These are phyloP conservation scores for Coprinopsis sp. DNA, from an alignment of 768 basidiomycete species.

Conservation along the genomic window DNA sequence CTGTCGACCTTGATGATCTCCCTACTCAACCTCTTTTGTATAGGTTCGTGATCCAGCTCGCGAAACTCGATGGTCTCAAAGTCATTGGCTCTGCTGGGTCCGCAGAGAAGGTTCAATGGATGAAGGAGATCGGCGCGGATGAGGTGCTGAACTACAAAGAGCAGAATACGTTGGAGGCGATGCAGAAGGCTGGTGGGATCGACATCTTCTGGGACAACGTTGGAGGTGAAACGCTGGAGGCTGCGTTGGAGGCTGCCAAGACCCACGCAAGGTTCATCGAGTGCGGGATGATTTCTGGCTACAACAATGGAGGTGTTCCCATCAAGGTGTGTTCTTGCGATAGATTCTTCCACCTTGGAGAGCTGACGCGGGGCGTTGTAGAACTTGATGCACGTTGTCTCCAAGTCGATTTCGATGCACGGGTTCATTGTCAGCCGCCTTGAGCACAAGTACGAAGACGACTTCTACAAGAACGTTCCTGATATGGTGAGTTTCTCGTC, in stretches of 20 bases:
- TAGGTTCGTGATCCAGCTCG: constrained; percentile 5
- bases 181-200: constrained; percentile 49
- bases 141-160: constrained; percentile 66
- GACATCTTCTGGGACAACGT: constrained; percentile 45
- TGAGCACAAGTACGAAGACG: constrained; percentile 25
- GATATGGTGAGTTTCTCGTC: no score
- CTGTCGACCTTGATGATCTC: background rate
- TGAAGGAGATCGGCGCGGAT: constrained; percentile 50
- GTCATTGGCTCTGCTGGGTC: constrained; percentile 62
- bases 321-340: constrained; percentile 20
- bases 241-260: constrained; percentile 31
- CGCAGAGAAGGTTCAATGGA: constrained; percentile 54
- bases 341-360: background rate
- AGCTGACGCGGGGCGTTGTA: constrained; percentile 8
- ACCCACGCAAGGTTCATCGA: constrained; percentile 40
- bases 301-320: constrained; percentile 27
- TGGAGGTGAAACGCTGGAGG: constrained; percentile 41
- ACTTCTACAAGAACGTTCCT: constrained; percentile 36
- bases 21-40: background rate
- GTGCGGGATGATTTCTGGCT: constrained; percentile 39
- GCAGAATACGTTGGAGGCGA: constrained; percentile 35
- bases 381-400: constrained; percentile 37
- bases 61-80: constrained; percentile 29
- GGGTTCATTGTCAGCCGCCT: constrained; percentile 37
- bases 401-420: constrained; percentile 37